Evolutionary conservation across 2,329 filamentous ascomycete species (phyloP).

Genomic region (Ascomycota sp.): DNA sequence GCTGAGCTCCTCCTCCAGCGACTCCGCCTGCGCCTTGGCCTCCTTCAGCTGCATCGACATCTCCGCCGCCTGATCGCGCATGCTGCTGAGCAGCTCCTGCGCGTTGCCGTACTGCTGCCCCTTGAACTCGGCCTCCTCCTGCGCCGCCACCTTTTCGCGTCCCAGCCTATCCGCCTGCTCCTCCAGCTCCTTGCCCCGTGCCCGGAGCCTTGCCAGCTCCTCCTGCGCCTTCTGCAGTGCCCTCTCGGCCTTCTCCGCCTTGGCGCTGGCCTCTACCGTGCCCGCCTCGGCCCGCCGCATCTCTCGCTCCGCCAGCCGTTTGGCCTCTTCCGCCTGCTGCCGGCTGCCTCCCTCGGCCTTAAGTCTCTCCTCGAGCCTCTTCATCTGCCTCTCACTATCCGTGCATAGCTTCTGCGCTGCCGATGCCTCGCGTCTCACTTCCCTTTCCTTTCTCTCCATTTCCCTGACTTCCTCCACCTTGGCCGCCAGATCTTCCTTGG

Average conservation of each 20-base stretch:
- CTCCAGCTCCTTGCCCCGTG: conserved; percentile 45
- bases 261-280: conserved; percentile 56
- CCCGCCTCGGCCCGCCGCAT: conserved; percentile 59
- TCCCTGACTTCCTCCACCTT: conserved; percentile 42
- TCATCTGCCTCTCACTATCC: conserved; percentile 62
- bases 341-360: conserved; percentile 52
- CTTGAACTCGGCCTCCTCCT: conserved; percentile 71
- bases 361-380: conserved; percentile 57
- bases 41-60: conserved; percentile 84
- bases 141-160: conserved; percentile 44
- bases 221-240: conserved; percentile 56
- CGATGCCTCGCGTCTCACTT: conserved; percentile 54
- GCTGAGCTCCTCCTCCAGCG: conserved; percentile 74
- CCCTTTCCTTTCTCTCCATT: conserved; percentile 68
- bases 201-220: conserved; percentile 47
- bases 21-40: conserved; percentile 59
- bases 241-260: conserved; percentile 46
- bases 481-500: conserved; percentile 51
- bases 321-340: conserved; percentile 58
- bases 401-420: conserved; percentile 47
- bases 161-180: conserved; percentile 48
- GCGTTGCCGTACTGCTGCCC: conserved; percentile 68
- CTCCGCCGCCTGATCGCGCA: conserved; percentile 83
- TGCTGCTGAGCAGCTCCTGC: conserved; percentile 69
- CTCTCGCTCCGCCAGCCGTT: conserved; percentile 54